Evolutionary conservation across 2,329 filamentous ascomycete genomes (phyloP), one percentile per base, ranked within the genome.

Genomic region (Fusarium haematococcum): DNA sequence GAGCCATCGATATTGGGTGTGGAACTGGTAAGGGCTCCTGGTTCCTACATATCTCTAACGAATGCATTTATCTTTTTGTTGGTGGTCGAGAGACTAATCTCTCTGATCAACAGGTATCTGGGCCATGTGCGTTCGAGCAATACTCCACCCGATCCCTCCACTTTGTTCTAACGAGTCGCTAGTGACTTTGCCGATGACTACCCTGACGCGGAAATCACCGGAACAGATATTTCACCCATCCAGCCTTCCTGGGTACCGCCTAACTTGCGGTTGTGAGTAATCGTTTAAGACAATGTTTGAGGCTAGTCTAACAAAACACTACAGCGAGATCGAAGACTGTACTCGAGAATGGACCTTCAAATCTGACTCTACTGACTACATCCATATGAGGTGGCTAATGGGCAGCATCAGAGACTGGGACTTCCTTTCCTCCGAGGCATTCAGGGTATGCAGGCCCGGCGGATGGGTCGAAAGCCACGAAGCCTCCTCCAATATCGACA

Each of bases 371-470:
- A 89, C 90, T 71, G 90, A 92, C 80, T 90, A 87, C 69, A 87
- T 93, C 67, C 91, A 92, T 77, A 87, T 88, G 3, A 86, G 88
- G 57, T 85, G 88, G 76, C 81, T 92, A 63, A 81, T 87, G 6
- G 91, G 90, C 32, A 86, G 86, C 64, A 86, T 92, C 52, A 79
- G 83, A 9, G 88, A 91, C 72, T 92, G 90, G 81, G 83, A 85
- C 39, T 82, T 84, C 3, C 81, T 92, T 20, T 85, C 91, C 69
- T 80, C 81, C n/a, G 87, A 89, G 67, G 81, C 87, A 4, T 89
- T 83, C 74, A 84, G 85, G 63, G 86, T 89, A 59, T 84, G 91
- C 16, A 87, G 87, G 59, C 89, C 91, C 0, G 90, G 90, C 6
- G 90, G 87, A 10, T 84, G 80, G 75, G 43, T 84, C 9, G 81